Evolutionary conservation across 768 basidiomycete species (phyloP).

Genomic region (Hirschioporus abietinus): DNA sequence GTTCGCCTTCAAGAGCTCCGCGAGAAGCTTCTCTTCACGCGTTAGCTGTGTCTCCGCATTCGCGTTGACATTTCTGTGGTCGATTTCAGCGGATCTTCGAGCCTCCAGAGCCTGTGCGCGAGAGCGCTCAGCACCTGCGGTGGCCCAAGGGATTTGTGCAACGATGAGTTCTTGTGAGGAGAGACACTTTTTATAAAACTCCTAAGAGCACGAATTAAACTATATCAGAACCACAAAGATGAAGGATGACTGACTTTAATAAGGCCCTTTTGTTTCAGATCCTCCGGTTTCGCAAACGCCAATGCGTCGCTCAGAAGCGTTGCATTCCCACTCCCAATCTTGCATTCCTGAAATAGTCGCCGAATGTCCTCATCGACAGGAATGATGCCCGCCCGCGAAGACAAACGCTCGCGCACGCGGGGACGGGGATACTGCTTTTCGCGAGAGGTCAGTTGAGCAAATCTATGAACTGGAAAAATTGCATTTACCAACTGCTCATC

Average conservation of each 20-base stretch:
- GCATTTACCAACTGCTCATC: slow-evolving; percentile 8
- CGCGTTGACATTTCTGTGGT: background rate
- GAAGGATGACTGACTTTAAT: slow-evolving; percentile 50
- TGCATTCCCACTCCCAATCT: slow-evolving; percentile 79
- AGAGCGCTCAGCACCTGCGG: slow-evolving; percentile 72
- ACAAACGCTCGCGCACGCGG: slow-evolving; percentile 15
- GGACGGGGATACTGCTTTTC: slow-evolving; percentile 11
- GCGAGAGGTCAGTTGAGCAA: slow-evolving; percentile 16
- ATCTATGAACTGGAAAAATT: slow-evolving; percentile 5
- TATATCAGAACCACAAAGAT: slow-evolving; percentile 2
- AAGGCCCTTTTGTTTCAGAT: slow-evolving; percentile 54
- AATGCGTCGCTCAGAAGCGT: slow-evolving; percentile 66
- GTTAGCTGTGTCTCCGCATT: slow-evolving; percentile 38
- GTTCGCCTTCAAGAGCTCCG: slow-evolving; percentile 67
- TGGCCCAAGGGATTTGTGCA: slow-evolving; percentile 89
- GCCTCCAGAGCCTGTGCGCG: slow-evolving; percentile 25
- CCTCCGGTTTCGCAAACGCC: slow-evolving; percentile 62
- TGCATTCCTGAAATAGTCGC: slow-evolving; percentile 79
- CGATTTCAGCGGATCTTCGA: background rate
- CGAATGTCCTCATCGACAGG: slow-evolving; percentile 82
- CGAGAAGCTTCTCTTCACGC: slow-evolving; percentile 69
- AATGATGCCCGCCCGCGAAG: slow-evolving; percentile 40
- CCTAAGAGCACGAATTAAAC: slow-evolving; percentile 40
- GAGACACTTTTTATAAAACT: slow-evolving; percentile 75
- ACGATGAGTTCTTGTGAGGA: slow-evolving; percentile 80